Percentiles rank a stretch among this genome's conserved stretches.
Conservation (phyloP, 2,329 filamentous ascomycete genomes). For the Penicillium sp. region DNA sequence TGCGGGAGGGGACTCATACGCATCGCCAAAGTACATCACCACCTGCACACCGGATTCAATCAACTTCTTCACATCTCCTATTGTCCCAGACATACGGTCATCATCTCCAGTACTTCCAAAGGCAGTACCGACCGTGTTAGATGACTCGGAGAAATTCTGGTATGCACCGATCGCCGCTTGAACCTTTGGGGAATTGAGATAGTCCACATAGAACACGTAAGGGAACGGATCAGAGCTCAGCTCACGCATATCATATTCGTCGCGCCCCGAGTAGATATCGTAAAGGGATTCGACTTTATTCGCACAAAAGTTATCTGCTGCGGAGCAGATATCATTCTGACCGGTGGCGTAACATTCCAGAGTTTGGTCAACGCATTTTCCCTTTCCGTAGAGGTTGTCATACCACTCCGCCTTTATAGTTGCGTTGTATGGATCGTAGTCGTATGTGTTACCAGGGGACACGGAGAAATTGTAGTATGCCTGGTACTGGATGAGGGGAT, state of each 20-base stretch:
- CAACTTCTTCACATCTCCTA: slow-evolving; percentile 45
- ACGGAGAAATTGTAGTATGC: slow-evolving; percentile 42
- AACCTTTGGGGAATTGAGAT: slow-evolving; percentile 50
- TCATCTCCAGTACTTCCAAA: slow-evolving; percentile 49
- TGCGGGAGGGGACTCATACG: slow-evolving; percentile 8
- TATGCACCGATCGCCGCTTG: slow-evolving; percentile 52
- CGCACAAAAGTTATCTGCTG: slow-evolving; percentile 59
- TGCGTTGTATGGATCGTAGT: slow-evolving; percentile 41
- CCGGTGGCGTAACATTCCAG: slow-evolving; percentile 56
- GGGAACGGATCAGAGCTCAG: slow-evolving; percentile 29
- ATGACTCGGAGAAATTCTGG: slow-evolving; percentile 52
- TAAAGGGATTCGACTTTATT: slow-evolving; percentile 55
- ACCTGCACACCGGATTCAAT: slow-evolving; percentile 43
- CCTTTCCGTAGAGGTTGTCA: slow-evolving; percentile 61
- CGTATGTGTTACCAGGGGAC: slow-evolving; percentile 39
- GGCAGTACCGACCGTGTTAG: slow-evolving; percentile 39
- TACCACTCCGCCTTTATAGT: slow-evolving; percentile 54
- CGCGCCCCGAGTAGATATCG: slow-evolving; percentile 54
- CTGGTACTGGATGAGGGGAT: slow-evolving; percentile 40
- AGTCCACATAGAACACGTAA: slow-evolving; percentile 49
- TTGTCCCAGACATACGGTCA: slow-evolving; percentile 39
- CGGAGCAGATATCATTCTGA: slow-evolving; percentile 52
- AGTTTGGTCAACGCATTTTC: slow-evolving; percentile 62
- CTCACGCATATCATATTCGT: slow-evolving; percentile 53
- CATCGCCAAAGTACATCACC: slow-evolving; percentile 33